phyloP scores from a whole-genome alignment of 1,284 basidiomycete species.

The Malassezia vespertilionis region DNA sequence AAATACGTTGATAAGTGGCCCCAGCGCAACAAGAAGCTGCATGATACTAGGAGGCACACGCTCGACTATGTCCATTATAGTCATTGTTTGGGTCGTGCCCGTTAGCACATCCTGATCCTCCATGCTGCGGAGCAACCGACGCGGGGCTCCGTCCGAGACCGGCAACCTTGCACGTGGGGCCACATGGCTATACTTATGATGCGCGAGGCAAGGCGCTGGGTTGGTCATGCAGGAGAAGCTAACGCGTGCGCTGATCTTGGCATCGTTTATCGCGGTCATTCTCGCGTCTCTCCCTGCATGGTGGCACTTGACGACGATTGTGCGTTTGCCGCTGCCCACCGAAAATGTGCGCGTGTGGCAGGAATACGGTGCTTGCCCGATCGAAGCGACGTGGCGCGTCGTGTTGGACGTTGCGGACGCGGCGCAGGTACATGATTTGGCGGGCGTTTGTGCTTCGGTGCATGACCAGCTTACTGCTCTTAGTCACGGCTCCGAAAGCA shows the following conservation, averaged over 20 bases:
- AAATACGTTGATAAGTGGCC: conserved; percentile 25
- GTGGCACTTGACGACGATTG: conserved; percentile 33
- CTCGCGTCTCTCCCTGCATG: conserved; percentile 28
- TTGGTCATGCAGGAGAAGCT: conserved; percentile 7
- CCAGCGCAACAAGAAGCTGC: conserved; percentile 23
- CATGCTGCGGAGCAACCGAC: too few species aligned
- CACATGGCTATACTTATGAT: conserved; percentile 2
- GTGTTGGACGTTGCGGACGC: neutral
- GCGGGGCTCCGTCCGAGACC: too few species aligned
- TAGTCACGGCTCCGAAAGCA: neutral
- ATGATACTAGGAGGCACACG: conserved; percentile 27
- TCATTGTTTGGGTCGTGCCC: conserved; percentile 1
- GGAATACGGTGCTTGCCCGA: neutral
- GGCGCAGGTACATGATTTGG: neutral
- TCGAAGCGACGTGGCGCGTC: neutral
- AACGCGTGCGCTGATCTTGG: neutral
- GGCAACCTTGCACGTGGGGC: too few species aligned
- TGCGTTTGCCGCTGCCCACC: conserved; percentile 28
- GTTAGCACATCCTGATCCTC: too few species aligned
- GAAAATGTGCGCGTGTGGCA: conserved; percentile 17
- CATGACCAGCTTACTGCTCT: neutral
- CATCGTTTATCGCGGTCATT: conserved; percentile 10
- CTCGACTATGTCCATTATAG: conserved; percentile 26
- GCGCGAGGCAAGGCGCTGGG: neutral
- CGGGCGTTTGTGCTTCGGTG: neutral